phyloP scores from a whole-genome alignment of 257 asterid genomes.

The Rauvolfia tetraphylla region DNA sequence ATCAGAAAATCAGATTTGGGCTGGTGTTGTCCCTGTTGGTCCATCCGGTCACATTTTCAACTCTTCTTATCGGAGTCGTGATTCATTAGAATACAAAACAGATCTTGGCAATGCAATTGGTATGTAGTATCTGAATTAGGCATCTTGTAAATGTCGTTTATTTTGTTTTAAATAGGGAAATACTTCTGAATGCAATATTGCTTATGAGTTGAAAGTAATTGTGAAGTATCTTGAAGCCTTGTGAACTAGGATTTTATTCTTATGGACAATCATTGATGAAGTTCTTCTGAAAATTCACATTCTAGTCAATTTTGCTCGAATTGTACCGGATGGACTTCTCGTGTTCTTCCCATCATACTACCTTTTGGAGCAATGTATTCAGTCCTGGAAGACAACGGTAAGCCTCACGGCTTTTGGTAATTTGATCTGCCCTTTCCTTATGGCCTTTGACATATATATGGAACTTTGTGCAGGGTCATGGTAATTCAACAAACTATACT shows the following conservation, averaged over 20 bases:
- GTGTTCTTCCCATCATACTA: slow-evolving; percentile 94
- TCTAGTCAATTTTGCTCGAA: slow-evolving; percentile 92
- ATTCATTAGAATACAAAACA: slow-evolving; percentile 78
- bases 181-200: background rate
- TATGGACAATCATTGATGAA: slow-evolving; percentile 9
- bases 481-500: slow-evolving; percentile 49
- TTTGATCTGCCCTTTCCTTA: slow-evolving; percentile 8
- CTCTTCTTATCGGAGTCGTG: slow-evolving; percentile 87
- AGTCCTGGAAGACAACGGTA: slow-evolving; percentile 86
- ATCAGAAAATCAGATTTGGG: slow-evolving; percentile 88
- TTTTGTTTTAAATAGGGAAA: background rate
- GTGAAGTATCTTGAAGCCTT: background rate
- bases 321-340: slow-evolving; percentile 96
- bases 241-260: background rate
- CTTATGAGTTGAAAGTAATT: background rate
- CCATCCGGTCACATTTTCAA: slow-evolving; percentile 92
- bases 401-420: slow-evolving; percentile 22
- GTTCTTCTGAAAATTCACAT: slow-evolving; percentile 21
- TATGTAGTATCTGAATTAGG: slow-evolving; percentile 27
- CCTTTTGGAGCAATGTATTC: slow-evolving; percentile 80
- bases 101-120: slow-evolving; percentile 99
- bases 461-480: slow-evolving; percentile 49
- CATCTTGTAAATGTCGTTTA: background rate
- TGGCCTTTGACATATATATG: slow-evolving; percentile 11
- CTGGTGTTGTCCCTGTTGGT: slow-evolving; percentile 84